Percentiles rank a stretch among this genome's conserved stretches.
These are phyloP conservation scores for Somion occarium DNA, from an alignment of 1,284 basidiomycete genomes.

Conservation along the genomic window DNA sequence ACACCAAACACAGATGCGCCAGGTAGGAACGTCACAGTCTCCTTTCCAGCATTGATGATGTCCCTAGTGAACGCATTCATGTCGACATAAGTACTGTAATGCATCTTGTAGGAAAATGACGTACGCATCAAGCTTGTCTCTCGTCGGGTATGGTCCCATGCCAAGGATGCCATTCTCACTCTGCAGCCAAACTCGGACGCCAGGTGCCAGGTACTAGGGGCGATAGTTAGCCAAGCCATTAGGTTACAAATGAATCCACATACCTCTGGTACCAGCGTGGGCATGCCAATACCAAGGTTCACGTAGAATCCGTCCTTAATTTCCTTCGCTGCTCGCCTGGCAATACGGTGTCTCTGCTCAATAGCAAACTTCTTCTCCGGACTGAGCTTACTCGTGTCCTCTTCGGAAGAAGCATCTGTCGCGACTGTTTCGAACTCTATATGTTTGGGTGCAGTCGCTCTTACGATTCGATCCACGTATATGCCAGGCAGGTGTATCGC, in stretches of 20 bases:
- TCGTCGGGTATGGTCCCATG: constrained; percentile 92
- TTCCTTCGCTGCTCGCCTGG: constrained; percentile 84
- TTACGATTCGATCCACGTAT: constrained; percentile 85
- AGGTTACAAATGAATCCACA: constrained; percentile 1
- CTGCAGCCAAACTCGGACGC: constrained; percentile 88
- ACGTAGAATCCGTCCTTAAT: constrained; percentile 86
- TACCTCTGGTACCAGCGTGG: constrained; percentile 77
- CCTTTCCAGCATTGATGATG: constrained; percentile 94
- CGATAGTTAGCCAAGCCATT: no score
- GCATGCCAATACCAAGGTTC: constrained; percentile 80
- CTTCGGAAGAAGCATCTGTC: constrained; percentile 25
- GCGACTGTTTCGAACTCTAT: constrained; percentile 79
- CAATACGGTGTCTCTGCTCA: constrained; percentile 67
- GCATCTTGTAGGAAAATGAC: constrained; percentile 24
- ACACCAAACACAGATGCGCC: constrained; percentile 89
- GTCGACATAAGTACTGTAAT: background rate
- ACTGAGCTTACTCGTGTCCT: constrained; percentile 25
- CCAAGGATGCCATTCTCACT: constrained; percentile 95
- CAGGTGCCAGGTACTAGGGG: constrained; percentile 64
- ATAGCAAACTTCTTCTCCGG: constrained; percentile 51
- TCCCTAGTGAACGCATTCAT: constrained; percentile 53
- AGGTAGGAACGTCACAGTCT: constrained; percentile 89
- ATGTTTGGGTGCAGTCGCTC: constrained; percentile 71
- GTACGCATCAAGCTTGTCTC: constrained; percentile 85
- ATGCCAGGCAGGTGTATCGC: constrained; percentile 83